Evolutionary conservation across 2,329 filamentous ascomycete species (phyloP), one percentile per base, ranked within the genome.

Genomic region (Talaromyces marneffei): DNA sequence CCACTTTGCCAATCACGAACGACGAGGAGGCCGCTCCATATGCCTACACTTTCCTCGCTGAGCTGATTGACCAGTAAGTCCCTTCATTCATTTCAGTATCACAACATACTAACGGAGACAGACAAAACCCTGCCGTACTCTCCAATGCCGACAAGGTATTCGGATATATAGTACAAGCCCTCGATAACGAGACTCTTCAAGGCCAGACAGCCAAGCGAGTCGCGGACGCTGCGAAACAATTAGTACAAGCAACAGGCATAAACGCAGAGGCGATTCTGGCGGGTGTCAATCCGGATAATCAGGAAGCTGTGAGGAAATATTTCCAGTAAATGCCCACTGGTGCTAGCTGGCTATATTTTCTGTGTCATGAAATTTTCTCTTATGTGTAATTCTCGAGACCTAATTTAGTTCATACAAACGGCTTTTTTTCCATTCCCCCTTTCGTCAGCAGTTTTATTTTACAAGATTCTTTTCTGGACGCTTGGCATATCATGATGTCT

Each of bases 21-120:
- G 94, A 99, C 67, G 94, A 99, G 75, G 94, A 99, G 78, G 94
- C 94, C 3, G 94, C 94, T 20, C 94, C 94, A 14, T 97, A 95
- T 74, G 92, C 92, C 1, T 99, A 99, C 73, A 87, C 88, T 48
- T 99, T 96, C 78, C 80, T 99, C 62, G 87, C 90, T 12, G 88
- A 96, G 73, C 78, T 99, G 65, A 97, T 97, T 73, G 89, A 95
- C 67, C 89, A 95, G 94, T 97, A 86, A 85, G 92, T 87, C 37
- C 20, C 42, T 55, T 50, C 64, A 20, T 63, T 58, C 14, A 27
- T 16, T 8, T 27, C 14, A 40, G n/a, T 25, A 1, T 29, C 6
- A 44, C 18, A 16, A 14, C 14, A 16, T n/a, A 40, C 52, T 55
- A 55, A 55, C 33, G 3, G 12, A 40, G 6, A 25, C 61, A 97